A percentile compares a stretch with the other conserved stretches of the same genome.
Evolutionary conservation across 805 yeast species (phyloP).

Genomic region (Candida taoyuanica): DNA sequence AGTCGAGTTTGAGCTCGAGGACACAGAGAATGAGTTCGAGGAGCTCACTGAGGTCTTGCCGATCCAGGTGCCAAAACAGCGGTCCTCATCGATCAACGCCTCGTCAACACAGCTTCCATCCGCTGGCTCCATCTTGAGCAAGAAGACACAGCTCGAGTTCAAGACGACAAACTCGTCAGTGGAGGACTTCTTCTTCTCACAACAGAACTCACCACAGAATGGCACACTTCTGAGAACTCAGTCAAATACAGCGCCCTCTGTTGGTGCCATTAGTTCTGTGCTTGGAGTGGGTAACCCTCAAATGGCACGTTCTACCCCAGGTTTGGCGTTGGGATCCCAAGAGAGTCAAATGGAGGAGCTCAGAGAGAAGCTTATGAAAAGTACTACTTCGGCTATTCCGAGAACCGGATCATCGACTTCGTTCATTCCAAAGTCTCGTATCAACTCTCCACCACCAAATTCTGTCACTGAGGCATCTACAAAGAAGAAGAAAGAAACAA

Average conservation of each 20-base stretch:
- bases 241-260: background rate
- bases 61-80: slow-evolving; percentile 18
- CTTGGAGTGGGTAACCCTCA: background rate
- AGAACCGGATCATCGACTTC: slow-evolving; percentile 21
- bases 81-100: slow-evolving; percentile 18
- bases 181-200: slow-evolving; percentile 25
- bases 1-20: slow-evolving; percentile 48
- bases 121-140: slow-evolving; percentile 8
- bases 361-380: slow-evolving; percentile 11
- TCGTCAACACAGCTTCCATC: slow-evolving; percentile 18
- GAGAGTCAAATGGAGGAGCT: slow-evolving; percentile 2
- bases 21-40: slow-evolving; percentile 30
- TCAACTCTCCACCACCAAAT: slow-evolving; percentile 21
- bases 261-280: background rate
- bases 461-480: slow-evolving; percentile 11
- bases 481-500: slow-evolving; percentile 9
- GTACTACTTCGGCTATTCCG: slow-evolving; percentile 3
- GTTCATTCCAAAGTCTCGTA: slow-evolving; percentile 41
- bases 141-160: slow-evolving; percentile 2
- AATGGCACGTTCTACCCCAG: slow-evolving; percentile 6
- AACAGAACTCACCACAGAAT: slow-evolving; percentile 13
- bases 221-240: slow-evolving; percentile 6
- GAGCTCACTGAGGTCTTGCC: slow-evolving; percentile 22
- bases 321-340: slow-evolving; percentile 6
- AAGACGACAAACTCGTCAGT: slow-evolving; percentile 20